Conservation (phyloP, 306 rosid genomes). For the Medicago ruthenica region DNA sequence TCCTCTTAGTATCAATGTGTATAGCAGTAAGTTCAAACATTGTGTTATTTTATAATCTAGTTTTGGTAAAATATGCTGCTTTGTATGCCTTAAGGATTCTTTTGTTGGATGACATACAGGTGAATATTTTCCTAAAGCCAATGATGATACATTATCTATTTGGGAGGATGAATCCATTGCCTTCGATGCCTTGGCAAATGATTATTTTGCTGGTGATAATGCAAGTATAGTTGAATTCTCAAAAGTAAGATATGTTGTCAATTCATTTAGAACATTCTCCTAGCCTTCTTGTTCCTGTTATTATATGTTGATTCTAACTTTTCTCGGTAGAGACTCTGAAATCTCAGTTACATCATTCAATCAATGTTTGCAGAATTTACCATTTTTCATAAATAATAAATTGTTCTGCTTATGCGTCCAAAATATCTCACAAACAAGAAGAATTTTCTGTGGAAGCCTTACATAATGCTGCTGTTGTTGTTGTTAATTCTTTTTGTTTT, state of each 20-base stretch:
- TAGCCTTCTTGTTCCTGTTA: background rate
- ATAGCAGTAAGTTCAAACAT: slow-evolving; percentile 62
- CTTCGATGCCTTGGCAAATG: slow-evolving; percentile 72
- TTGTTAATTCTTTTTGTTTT: slow-evolving; percentile 28
- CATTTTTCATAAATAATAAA: too few species aligned
- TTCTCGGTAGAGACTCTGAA: too few species aligned
- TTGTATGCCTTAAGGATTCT: slow-evolving; percentile 5
- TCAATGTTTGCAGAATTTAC: too few species aligned
- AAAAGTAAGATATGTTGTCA: slow-evolving; percentile 54
- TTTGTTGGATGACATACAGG: slow-evolving; percentile 49
- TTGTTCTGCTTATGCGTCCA: too few species aligned
- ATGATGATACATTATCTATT: slow-evolving; percentile 59
- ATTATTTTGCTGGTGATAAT: slow-evolving; percentile 73
- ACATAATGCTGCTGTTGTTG: too few species aligned
- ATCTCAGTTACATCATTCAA: too few species aligned
- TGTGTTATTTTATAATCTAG: background rate
- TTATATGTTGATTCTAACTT: too few species aligned
- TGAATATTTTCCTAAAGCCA: slow-evolving; percentile 82
- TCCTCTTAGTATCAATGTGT: slow-evolving; percentile 76
- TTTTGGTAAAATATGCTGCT: slow-evolving; percentile 8
- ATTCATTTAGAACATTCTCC: slow-evolving; percentile 11
- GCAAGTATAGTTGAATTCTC: slow-evolving; percentile 67
- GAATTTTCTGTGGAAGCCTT: too few species aligned
- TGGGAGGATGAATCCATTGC: slow-evolving; percentile 90
- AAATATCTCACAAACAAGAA: too few species aligned